Base-by-base conservation (phyloP, 371 early-diverging fungal genomes). In the Mortierella sp. region DNA sequence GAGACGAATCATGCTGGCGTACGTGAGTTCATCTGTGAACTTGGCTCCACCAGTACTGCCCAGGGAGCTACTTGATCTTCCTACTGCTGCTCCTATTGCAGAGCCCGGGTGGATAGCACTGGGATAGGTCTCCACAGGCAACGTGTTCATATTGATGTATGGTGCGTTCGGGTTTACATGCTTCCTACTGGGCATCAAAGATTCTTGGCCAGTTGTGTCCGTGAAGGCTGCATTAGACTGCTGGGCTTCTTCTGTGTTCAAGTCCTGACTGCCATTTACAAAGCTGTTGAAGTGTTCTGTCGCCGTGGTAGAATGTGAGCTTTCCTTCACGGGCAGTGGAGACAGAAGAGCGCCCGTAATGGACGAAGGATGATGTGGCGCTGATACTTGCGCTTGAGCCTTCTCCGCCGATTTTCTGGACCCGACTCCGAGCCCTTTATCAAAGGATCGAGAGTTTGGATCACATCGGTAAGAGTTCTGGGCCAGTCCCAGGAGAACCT, bases 391-490 rank as follows among this genome's bases (percentile, higher is more conserved):
- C n/a, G n/a, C n/a, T n/a, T n/a, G n/a, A n/a, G 49, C 15, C 24
- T 50, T 64, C n/a, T 70, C 64, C 19, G 27, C 53, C 2, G 70
- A 63, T 31, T 55, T 70, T 50, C 64, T 50, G 9, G 60, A 30
- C 6, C 43, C 4, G 8, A 34, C 19, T 0, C 27, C 39, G 5
- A 21, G 8, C 9, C 62, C 37, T 31, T 64, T 75, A 31, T 75
- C 73, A 14, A 23, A 27, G 11, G 60, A 73, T 19, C 76, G 64
- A 32, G 60, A 51, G 53, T 48, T 63, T 28, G 79, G 68, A 43
- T 79, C 76, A 47, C 79, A 76, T 12, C 76, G 75, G 50, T 79
- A 81, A 52, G 61, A 57, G 30, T 79, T 79, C 39, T 71, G 79
- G 2, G 79, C 79, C 27, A 81, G 65, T 12, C 79, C 79, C 0